Percentiles rank a stretch among this genome's conserved stretches.
Evolutionary conservation across 805 yeast genomes (phyloP).

Genomic region (Starmerella cellae): DNA sequence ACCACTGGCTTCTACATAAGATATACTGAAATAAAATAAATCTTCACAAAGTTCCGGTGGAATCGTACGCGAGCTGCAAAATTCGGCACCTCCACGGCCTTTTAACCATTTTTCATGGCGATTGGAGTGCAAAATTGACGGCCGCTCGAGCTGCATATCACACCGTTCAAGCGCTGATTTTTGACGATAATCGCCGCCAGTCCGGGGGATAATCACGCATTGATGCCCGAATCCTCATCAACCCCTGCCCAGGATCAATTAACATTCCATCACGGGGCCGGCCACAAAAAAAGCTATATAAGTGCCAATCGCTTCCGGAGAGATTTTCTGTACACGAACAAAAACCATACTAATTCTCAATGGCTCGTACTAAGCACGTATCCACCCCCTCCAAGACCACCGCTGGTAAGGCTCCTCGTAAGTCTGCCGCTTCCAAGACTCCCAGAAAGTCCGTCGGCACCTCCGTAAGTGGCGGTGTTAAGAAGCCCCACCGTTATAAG

Average conservation of each 20-base stretch:
- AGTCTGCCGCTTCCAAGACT: conserved; percentile 80
- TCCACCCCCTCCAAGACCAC: conserved; percentile 66
- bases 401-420: conserved; percentile 89
- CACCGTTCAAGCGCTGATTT: no score
- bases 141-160: no score
- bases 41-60: no score
- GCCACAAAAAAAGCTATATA: neutral
- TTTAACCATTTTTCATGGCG: no score
- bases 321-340: neutral
- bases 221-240: neutral
- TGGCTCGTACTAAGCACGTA: conserved; percentile 47
- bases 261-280: neutral
- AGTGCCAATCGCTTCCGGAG: neutral
- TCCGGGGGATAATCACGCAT: neutral
- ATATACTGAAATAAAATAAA: no score
- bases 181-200: no score
- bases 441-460: conserved; percentile 82
- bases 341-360: conserved; percentile 3
- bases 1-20: no score
- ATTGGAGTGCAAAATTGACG: no score
- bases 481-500: conserved; percentile 88
- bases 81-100: no score
- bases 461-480: conserved; percentile 71
- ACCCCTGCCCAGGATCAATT: neutral
- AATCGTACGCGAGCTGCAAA: no score